Evolutionary conservation across 495 filamentous ascomycete genomes (phyloP).

Genomic region (Aspergillus cristatus): DNA sequence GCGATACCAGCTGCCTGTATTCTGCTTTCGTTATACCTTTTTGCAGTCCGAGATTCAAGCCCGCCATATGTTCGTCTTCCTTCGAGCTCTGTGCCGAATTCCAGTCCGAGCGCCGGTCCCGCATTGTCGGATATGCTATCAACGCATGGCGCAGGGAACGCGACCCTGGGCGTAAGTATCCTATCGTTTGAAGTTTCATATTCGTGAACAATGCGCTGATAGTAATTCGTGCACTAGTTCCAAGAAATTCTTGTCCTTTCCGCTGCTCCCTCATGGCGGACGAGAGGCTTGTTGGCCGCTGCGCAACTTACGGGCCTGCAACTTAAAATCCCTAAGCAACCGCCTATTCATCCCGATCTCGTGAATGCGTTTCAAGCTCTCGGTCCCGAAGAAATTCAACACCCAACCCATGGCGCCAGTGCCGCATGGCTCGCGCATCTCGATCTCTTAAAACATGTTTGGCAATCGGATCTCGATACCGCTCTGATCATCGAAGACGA

Average conservation of each 20-base stretch:
- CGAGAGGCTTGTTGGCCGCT: conserved; percentile 7
- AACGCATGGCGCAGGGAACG: conserved; percentile 1
- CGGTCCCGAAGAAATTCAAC: background rate
- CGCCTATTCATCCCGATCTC: conserved; percentile 5
- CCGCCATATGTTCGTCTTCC: too few relatives aligned
- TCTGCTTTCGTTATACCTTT: too few relatives aligned
- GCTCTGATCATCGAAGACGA: conserved; percentile 39
- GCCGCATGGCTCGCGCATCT: conserved; percentile 22
- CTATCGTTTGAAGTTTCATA: too few relatives aligned
- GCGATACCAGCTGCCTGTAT: too few relatives aligned
- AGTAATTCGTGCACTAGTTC: conserved; percentile 3
- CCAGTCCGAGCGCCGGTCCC: too few relatives aligned
- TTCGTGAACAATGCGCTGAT: too few relatives aligned
- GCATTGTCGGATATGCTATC: too few relatives aligned
- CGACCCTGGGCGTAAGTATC: conserved; percentile 3
- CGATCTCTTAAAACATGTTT: conserved; percentile 24
- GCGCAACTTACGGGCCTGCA: conserved; percentile 8
- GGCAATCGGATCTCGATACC: conserved; percentile 32
- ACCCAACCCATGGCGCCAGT: conserved; percentile 9
- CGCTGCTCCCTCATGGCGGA: conserved; percentile 9
- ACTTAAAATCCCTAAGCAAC: conserved; percentile 8
- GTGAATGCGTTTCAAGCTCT: conserved; percentile 5
- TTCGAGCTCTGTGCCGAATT: too few relatives aligned
- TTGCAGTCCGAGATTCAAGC: too few relatives aligned
- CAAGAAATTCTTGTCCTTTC: conserved; percentile 12